phyloP scores from a whole-genome alignment of 108 stramenopile genomes.

The Craspedostauros australis region DNA sequence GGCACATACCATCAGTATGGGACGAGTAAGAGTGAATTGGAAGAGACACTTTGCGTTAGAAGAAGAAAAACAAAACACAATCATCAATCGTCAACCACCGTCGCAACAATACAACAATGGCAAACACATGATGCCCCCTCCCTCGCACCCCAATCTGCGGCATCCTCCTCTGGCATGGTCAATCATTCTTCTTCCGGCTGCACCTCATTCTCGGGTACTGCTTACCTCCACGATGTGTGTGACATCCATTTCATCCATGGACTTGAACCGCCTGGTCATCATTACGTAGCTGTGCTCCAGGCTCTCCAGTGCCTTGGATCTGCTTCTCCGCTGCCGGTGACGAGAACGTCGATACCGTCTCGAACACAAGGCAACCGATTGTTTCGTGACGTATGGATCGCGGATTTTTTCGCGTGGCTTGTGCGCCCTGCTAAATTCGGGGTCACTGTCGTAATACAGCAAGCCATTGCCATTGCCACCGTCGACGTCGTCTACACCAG shows the following conservation, averaged over 20 bases:
- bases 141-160: too few relatives aligned
- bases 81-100: background rate
- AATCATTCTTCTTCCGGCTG: too few relatives aligned
- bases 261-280: conserved; percentile 6
- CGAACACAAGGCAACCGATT: background rate
- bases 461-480: conserved; percentile 12
- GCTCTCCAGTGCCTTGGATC: conserved; percentile 14
- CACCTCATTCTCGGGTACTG: too few relatives aligned
- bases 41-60: background rate
- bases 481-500: conserved; percentile 1
- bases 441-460: conserved; percentile 55
- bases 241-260: conserved; percentile 15
- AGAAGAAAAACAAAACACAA: conserved; percentile 1
- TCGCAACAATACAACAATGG: too few relatives aligned
- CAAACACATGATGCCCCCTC: too few relatives aligned
- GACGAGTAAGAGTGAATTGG: background rate
- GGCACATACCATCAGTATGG: background rate
- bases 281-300: conserved; percentile 1
- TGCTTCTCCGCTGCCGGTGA: conserved; percentile 7
- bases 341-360: background rate
- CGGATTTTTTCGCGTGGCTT: conserved; percentile 7
- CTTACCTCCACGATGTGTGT: conserved; percentile 23
- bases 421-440: conserved; percentile 27
- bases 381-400: too few relatives aligned
- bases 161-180: too few relatives aligned